Evolutionary conservation across 164 flowering plant species (phyloP), one percentile per base, ranked within the genome.

Genomic region (Santalum album): DNA sequence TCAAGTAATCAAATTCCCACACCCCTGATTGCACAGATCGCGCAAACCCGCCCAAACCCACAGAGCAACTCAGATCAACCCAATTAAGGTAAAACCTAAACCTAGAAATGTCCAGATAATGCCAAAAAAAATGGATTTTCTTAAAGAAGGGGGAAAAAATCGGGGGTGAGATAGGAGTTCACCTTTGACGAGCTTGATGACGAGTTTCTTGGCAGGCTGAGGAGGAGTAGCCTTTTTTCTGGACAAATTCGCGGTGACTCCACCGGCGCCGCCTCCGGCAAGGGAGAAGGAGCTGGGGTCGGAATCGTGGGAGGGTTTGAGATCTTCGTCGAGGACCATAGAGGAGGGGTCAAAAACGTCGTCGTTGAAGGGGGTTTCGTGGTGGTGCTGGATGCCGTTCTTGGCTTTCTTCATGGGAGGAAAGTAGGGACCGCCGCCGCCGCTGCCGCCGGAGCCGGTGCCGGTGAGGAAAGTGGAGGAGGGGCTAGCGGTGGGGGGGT

Each of bases 171-270:
- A 34, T 11, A 18, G 20, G 12, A 6, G 0, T 7, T 22, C 47
- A 86, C 98, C 98, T 87, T 86, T 90, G 19, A 60, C 14, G 44
- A 79, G 81, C 81, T 83, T 85, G 69, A 90, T 90, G 35, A 90
- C 91, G 47, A 90, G 83, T 68, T 86, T 85, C 76, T 90, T 90
- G 16, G 84, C 53, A 2, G 98, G 98, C 69, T 83, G 94, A 50
- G 98, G 98, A 6, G 81, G 90, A 2, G 75, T 74, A 19, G 98
- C 98, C 72, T 87, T 90, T 69, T 90, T 90, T 29, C 98, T 69
- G 7, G 91, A 73, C 65, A 87, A 71, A 74, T 90, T 90, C 17
- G 90, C 78, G 40, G 91, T 75, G 29, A 72, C 67, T 3, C 51
- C 51, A 0, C 77, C 73, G 22, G 61, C 36, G 9, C 53, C 67